A percentile compares a stretch with the other conserved stretches of the same genome.
Conservation (phyloP, 345 rosid genomes). For the Carallia pectinifolia region DNA sequence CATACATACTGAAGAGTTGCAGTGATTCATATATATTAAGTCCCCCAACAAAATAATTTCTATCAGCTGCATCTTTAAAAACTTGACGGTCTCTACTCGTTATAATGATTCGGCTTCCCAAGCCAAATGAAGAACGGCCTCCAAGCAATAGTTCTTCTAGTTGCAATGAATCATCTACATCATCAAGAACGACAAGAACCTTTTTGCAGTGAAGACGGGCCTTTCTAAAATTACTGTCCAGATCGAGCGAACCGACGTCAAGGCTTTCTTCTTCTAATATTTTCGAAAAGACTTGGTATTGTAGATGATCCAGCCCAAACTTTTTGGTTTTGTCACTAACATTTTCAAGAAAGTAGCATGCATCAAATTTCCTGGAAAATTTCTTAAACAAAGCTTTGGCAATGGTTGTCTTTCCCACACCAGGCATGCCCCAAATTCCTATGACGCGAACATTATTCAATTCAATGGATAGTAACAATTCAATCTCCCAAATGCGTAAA, state of each 20-base stretch:
- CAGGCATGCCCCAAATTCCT: conserved; percentile 16
- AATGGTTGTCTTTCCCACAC: conserved; percentile 3
- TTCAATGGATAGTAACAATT: not conserved
- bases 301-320: not conserved
- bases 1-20: conserved; percentile 3
- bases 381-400: conserved; percentile 1
- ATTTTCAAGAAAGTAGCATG: not conserved
- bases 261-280: not conserved
- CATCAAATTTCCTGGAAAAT: not conserved
- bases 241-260: not conserved
- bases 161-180: conserved; percentile 1
- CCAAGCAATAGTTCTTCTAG: not conserved
- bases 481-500: not conserved
- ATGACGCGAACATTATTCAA: not conserved
- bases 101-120: not conserved
- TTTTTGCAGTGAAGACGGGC: not conserved
- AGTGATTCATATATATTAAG: conserved; percentile 1
- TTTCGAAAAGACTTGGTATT: not conserved
- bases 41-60: conserved; percentile 1
- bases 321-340: conserved; percentile 2
- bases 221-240: not conserved
- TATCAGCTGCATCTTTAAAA: not conserved
- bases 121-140: not conserved
- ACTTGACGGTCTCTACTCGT: conserved; percentile 3
- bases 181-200: conserved; percentile 15